Evolutionary conservation across 352 stramenopile species (phyloP).

Genomic region (Thraustochytrium striatum): DNA sequence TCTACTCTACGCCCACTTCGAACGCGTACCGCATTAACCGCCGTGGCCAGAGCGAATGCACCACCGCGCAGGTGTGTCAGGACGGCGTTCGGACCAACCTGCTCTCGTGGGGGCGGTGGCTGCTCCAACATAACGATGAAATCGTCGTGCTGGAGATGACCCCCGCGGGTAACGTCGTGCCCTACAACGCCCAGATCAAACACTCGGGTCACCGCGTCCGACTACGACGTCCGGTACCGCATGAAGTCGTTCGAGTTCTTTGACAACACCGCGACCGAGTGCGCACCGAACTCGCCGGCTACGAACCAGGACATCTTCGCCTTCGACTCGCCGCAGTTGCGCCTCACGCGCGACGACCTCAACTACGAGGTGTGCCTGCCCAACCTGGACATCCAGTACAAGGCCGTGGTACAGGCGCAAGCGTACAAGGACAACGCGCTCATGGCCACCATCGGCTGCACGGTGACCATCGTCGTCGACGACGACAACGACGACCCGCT

Average conservation of each 20-base stretch:
- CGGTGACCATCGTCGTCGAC: background rate
- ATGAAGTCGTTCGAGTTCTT: conserved; percentile 22
- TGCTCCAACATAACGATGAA: too few species aligned
- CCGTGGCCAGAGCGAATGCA: background rate
- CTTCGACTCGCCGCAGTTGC: background rate
- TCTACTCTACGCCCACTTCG: conserved; percentile 18
- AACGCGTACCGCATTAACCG: conserved; percentile 10
- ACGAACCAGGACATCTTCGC: conserved; percentile 37
- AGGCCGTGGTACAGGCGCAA: background rate
- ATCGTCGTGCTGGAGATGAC: conserved; percentile 8
- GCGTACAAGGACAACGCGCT: background rate
- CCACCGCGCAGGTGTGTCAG: background rate
- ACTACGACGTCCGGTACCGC: conserved; percentile 1
- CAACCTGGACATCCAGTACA: conserved; percentile 23
- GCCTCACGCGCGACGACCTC: conserved; percentile 13
- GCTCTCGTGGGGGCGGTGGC: background rate
- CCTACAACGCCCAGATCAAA: background rate
- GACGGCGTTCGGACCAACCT: background rate
- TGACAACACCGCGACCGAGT: background rate
- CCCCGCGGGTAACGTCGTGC: background rate
- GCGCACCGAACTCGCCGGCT: background rate
- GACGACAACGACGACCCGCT: conserved; percentile 33
- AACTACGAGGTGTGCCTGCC: conserved; percentile 45
- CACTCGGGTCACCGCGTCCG: background rate
- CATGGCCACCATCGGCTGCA: background rate